Conservation (phyloP, 495 filamentous ascomycete species). For the Neurospora sp. region DNA sequence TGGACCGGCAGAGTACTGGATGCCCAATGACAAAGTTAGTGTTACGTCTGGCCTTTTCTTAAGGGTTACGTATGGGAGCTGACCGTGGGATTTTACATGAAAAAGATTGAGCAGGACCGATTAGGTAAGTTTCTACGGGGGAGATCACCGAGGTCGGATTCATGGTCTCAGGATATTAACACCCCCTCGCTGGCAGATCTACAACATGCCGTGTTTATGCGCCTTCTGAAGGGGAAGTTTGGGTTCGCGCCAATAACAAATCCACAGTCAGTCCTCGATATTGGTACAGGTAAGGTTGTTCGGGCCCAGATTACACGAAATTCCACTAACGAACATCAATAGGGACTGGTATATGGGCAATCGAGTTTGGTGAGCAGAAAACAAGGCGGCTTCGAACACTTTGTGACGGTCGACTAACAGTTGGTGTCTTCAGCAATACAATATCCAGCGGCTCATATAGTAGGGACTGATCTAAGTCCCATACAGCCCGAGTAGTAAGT, state of each 20-base stretch:
- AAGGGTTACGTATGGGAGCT: background rate
- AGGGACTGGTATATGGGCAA: slow-evolving; percentile 37
- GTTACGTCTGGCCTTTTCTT: background rate
- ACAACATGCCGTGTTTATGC: slow-evolving; percentile 37
- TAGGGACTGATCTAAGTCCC: slow-evolving; percentile 39
- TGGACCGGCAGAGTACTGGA: slow-evolving; percentile 15
- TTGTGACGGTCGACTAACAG: background rate
- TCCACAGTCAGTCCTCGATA: slow-evolving; percentile 31
- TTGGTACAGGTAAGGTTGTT: slow-evolving; percentile 26
- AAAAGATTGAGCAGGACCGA: slow-evolving; percentile 34
- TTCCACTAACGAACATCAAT: background rate
- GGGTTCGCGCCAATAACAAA: slow-evolving; percentile 32
- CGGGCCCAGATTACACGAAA: background rate
- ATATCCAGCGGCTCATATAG: slow-evolving; percentile 16
- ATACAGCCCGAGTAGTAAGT: slow-evolving; percentile 30
- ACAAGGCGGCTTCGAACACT: background rate
- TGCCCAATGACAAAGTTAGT: slow-evolving; percentile 23
- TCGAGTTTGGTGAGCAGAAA: slow-evolving; percentile 20
- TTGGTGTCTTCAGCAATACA: slow-evolving; percentile 12
- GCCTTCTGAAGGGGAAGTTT: slow-evolving; percentile 33
- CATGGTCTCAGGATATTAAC: background rate
- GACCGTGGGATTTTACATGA: background rate
- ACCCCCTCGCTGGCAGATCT: slow-evolving; percentile 24
- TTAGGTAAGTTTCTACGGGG: slow-evolving; percentile 22
- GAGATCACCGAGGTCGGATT: background rate